A percentile compares a stretch with the other conserved stretches of the same genome.
Evolutionary conservation across 2,329 filamentous ascomycete species (phyloP).

Genomic region (Paecilomyces dactylethromorphus): DNA sequence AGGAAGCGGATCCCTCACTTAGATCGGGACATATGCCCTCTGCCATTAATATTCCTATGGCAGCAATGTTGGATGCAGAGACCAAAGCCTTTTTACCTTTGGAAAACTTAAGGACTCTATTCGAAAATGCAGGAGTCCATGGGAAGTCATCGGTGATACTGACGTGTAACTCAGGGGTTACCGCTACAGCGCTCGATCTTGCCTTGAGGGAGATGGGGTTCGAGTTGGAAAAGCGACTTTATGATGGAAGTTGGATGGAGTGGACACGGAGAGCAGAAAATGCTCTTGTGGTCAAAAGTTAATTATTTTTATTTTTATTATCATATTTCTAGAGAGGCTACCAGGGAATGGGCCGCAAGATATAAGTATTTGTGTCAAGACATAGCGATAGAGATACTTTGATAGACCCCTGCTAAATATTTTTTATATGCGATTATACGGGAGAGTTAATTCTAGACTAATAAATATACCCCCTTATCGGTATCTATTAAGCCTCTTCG

Average conservation of each 20-base stretch:
- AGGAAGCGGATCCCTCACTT: constrained; percentile 9
- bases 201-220: constrained; percentile 14
- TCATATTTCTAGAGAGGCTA: no score
- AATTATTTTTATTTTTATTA: no score
- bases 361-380: background rate
- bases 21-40: constrained; percentile 19
- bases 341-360: no score
- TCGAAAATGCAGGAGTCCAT: constrained; percentile 12
- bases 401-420: background rate
- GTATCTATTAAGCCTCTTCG: constrained; percentile 60
- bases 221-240: constrained; percentile 13
- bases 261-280: constrained; percentile 16
- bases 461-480: constrained; percentile 63
- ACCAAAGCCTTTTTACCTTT: constrained; percentile 7
- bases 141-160: constrained; percentile 10
- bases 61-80: constrained; percentile 11
- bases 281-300: background rate
- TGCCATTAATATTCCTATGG: constrained; percentile 19
- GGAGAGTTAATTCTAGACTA: background rate
- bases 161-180: constrained; percentile 25
- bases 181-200: constrained; percentile 20
- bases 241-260: constrained; percentile 27
- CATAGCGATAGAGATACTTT: background rate
- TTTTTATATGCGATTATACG: background rate
- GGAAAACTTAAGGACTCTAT: constrained; percentile 1